Evolutionary conservation across 352 stramenopile genomes (phyloP), one percentile per base, ranked within the genome.

Genomic region (Peronosclerospora sorghi): DNA sequence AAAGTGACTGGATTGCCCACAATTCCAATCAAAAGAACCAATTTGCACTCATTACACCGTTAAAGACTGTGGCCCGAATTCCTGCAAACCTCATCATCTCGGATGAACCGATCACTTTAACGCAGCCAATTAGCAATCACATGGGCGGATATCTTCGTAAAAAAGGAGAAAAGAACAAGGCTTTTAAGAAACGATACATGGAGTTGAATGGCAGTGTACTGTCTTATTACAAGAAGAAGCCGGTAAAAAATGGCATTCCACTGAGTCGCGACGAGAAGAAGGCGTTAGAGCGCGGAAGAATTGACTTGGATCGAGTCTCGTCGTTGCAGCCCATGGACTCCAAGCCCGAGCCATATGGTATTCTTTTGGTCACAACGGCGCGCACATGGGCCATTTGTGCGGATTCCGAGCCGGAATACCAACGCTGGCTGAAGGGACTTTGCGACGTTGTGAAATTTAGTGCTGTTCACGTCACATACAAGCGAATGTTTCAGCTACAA

Each of bases 141-240:
- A 81, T 88, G 43, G 74, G 67, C 3, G 80, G 80, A 8, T 85
- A 78, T 39, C 51, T 92, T 17, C 76, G 76, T 21, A 92, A 92
- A 58, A 77, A 78, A 34, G 80, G 80, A 27, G 80, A 92, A 49
- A 86, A 67, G 23, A 92, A 92, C 48, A 77, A 78, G 26, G 74
- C 80, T 10, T 80, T 86, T 43, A 88, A 88, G 54, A 71, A 72
- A 13, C 64, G 80, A 7, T 92, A 86, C 64, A 89, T 92, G 74
- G 80, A 89, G 46, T 56, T 92, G 0, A 85, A 80, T 35, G 74
- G 76, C 28, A 68, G 54, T 1, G 43, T 88, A 5, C 38, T 92
- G 24, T 69, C 73, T 17, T 92, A 92, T 47, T 92, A 88, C 59
- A 86, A 85, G 59, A 89, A 87, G 48, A 87, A 89, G 46, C 80